Evolutionary conservation across 169 alveolate species (phyloP), one percentile per base, ranked within the genome.

Genomic region (Toxoplasma gondii): DNA sequence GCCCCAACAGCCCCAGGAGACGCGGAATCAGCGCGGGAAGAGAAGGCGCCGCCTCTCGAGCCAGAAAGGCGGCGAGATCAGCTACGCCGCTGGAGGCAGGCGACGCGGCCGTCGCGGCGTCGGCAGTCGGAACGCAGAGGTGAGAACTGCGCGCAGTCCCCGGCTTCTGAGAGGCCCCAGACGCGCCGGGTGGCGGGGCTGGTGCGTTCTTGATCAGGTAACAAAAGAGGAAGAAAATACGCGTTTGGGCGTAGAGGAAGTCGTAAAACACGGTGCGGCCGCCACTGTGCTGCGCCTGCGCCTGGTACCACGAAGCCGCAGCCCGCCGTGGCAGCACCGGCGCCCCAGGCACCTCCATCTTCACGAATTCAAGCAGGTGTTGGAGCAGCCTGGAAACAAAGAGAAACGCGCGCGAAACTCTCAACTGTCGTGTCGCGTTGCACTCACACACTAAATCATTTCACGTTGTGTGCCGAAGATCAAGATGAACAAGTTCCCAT

Each of bases 21-120:
- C 94, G 92, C 17, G 81, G 91, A 81, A 92, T 92, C 88, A 92
- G 87, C 10, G 67, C 87, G 86, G 94, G 94, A 53, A 92, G 92
- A 34, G 94, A 78, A 39, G 53, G 58, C 38, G 94, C 80, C 67
- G 92, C 82, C 24, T 38, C 43, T 24, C 43, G 86, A 0, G 86
- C 86, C 27, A 78, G n/a, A 38, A 78, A 78, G 45, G 2, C 2
- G 27, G 86, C 86, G 29, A 78, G 86, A 4, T n/a, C 86, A 31
- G 82, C 5, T 7, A 69, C 82, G 38, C 34, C 82, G 17, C 43
- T 9, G 16, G 82, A 69, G 82, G 17, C 82, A 69, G 34, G 5
- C 39, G 86, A 78, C 39, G 29, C 44, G 5, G 86, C n/a, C 67
- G 90, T 7, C 90, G 64, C 31, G 69, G 64, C 41, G 84, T n/a